A percentile compares a stretch with the other conserved stretches of the same genome.
Evolutionary conservation across 2,329 filamentous ascomycete genomes (phyloP).

Genomic region (Aspergillus felis): DNA sequence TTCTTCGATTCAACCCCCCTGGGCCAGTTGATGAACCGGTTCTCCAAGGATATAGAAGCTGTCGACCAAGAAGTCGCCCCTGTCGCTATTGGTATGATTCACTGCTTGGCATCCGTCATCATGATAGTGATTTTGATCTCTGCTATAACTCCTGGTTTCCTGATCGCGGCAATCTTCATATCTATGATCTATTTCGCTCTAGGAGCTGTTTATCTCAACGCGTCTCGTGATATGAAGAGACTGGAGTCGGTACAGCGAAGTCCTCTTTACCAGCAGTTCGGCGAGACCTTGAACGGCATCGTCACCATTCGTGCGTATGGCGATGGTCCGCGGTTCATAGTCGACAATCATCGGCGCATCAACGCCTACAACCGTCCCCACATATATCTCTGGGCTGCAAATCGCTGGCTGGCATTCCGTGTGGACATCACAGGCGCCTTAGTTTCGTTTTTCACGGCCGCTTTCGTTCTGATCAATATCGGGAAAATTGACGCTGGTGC

Average conservation of each 20-base stretch:
- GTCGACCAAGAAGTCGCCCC: conserved; percentile 95
- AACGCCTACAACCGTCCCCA: conserved; percentile 91
- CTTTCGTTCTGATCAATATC: conserved; percentile 81
- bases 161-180: conserved; percentile 84
- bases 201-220: conserved; percentile 81
- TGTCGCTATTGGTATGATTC: conserved; percentile 72
- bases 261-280: conserved; percentile 95
- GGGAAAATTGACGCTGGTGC: conserved; percentile 84
- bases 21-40: conserved; percentile 95
- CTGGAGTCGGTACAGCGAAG: conserved; percentile 92
- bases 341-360: conserved; percentile 82
- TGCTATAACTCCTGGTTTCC: conserved; percentile 81
- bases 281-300: conserved; percentile 89
- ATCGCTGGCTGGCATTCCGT: conserved; percentile 92
- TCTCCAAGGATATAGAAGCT: conserved; percentile 94
- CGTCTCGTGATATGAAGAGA: conserved; percentile 92
- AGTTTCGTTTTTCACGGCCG: conserved; percentile 88
- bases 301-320: conserved; percentile 96
- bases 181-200: conserved; percentile 76
- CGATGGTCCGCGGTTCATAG: conserved; percentile 86
- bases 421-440: conserved; percentile 87
- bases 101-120: conserved; percentile 65
- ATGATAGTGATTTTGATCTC: conserved; percentile 88
- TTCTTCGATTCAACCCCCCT: conserved; percentile 97
- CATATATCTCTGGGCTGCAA: conserved; percentile 93